Base-by-base conservation (phyloP, 345 rosid species). In the Viola odorata region DNA sequence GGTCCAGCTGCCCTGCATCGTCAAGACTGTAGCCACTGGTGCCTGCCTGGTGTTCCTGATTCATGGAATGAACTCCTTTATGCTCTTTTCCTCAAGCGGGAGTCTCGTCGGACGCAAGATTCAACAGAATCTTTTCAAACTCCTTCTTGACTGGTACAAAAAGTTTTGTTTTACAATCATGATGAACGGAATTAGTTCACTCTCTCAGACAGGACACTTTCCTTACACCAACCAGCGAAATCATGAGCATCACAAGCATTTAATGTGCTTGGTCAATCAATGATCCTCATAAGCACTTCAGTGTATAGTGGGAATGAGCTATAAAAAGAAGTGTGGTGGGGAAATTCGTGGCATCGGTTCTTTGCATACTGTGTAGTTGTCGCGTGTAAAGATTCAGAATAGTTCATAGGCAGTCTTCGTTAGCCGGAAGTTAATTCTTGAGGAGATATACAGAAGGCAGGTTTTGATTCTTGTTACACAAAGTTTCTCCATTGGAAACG, bases 11-110 rank as follows among this genome's bases (percentile, higher is more conserved):
- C 96, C 1, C 40, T 88, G 16, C 83, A 77, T 63, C 82, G 84
- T 54, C 95, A 88, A 68, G 99, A 90, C 66, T 94, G 97, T 74
- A 90, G 91, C 69, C 99, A 90, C 55, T 94, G 96, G 99, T 94
- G 92, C 78, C 85, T 94, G 45, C 99, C 97, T 8, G 97, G 97
- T 16, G 89, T 94, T 14, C 99, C 99, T 0, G 99, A 90, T 66
- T 63, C 89, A 5, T 90, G 96, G 99, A 94, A 94, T 16, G 95
- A 88, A 73, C 80, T 94, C 37, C 91, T 85, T 11, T 86, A 81
- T 39, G 80, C 91, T 0, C 37, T 85, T 54, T 59, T 88, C 45
- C 63, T 73, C 36, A 68, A 73, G 59, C 7, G 42, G 60, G 71
- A 47, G 64, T 11, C 53, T 8, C 32, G 11, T 58, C 58, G 9